Conservation (phyloP, 805 yeast genomes). For the Scheffersomyces ergatensis region DNA sequence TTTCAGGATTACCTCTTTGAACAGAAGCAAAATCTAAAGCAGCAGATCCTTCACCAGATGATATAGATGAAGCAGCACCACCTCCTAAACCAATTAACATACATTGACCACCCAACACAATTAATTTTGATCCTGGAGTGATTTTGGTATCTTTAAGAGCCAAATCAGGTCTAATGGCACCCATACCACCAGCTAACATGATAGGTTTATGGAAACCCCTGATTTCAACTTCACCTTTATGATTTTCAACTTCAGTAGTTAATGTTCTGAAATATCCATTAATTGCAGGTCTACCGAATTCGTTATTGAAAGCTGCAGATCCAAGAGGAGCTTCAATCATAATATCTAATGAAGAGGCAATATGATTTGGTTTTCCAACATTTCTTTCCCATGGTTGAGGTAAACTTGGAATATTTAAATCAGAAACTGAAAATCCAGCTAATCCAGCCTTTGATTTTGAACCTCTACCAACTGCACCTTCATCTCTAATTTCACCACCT, state of each 20-base stretch:
- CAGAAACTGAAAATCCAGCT: conserved; percentile 89
- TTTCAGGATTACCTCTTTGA: conserved; percentile 98
- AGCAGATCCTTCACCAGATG: conserved; percentile 96
- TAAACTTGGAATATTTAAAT: conserved; percentile 78
- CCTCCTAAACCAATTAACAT: conserved; percentile 99
- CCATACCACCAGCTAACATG: conserved; percentile 99
- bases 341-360: conserved; percentile 88
- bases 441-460: conserved; percentile 96
- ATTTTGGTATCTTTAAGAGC: conserved; percentile 85
- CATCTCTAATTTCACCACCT: conserved; percentile 99
- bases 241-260: conserved; percentile 70
- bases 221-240: conserved; percentile 63
- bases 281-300: conserved; percentile 97
- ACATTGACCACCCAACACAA: conserved; percentile 95
- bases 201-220: conserved; percentile 99
- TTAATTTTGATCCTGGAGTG: conserved; percentile 86
- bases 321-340: conserved; percentile 98
- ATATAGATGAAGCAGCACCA: conserved; percentile 97
- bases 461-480: conserved; percentile 99
- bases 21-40: conserved; percentile 97
- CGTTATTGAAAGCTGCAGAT: conserved; percentile 97
- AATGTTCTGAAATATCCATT: conserved; percentile 95
- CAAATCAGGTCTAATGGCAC: conserved; percentile 90
- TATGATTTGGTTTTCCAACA: conserved; percentile 88
- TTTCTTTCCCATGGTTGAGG: conserved; percentile 94